Base-by-base conservation (phyloP, 164 flowering plant genomes). In the Chloranthus sessilifolius region DNA sequence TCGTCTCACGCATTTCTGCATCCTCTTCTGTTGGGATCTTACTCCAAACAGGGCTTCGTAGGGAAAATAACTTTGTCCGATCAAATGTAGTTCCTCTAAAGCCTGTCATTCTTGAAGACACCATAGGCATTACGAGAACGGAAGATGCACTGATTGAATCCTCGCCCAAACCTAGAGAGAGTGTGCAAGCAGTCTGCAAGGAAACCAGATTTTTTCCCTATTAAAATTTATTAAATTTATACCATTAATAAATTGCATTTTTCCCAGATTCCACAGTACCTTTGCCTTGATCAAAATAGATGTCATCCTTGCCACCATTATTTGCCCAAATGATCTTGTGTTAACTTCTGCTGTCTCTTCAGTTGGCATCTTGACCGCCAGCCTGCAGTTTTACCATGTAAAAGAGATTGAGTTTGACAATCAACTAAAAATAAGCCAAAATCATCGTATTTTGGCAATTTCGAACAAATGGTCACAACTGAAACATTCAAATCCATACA, bases 81-180 rank as follows among this genome's bases (percentile, higher is more conserved):
- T 81, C 83, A 33, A 77, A 33, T 40, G 61, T 65, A 16, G 38
- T 63, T 41, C 96, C 95, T 73, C 99, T 75, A 38, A 88, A 86
- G 17, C 95, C 95, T 0, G 81, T 83, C 49, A 86, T 88, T 76
- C 81, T 86, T 17, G 99, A 88, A 15, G 99, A 88, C 37, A 88
- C 79, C 97, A 92, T 86, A 1, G 99, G 97, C 95, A 92, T 92
- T 52, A 72, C 95, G 55, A 92, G 71, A 65, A 84, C 83, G 2
- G 97, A 80, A 24, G 99, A 92, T 38, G 99, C 95, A 61, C 73
- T 78, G 43, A 88, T 73, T 15, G 91, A 72, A 50, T 88, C 83
- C 67, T 92, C 99, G 27, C 97, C 89, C 36, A 92, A 56, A 21
- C 95, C 96, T 38, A 87, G 65, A 0, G 84, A 67, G n/a, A 77